Conservation (phyloP, 192 early-diverging fungal species). For the Linderina pennispora region DNA sequence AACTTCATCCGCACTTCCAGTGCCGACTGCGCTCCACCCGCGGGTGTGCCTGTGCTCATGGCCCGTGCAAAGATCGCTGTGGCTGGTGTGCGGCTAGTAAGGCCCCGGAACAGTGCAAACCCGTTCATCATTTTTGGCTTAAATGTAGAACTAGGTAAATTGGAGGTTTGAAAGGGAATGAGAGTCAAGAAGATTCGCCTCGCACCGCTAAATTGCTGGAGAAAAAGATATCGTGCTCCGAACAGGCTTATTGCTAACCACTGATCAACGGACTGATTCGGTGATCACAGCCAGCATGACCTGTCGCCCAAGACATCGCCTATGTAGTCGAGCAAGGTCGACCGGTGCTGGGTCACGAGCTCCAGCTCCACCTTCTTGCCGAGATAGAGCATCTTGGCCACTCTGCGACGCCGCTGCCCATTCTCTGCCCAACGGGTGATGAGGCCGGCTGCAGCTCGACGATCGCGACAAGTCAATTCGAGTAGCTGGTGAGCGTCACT, state of each 20-base stretch:
- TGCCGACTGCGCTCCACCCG: background rate
- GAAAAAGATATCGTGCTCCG: too few species aligned
- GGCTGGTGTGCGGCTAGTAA: background rate
- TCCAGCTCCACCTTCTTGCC: conserved; percentile 43
- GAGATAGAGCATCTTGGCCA: conserved; percentile 27
- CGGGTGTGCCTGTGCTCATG: background rate
- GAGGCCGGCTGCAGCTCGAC: conserved; percentile 19
- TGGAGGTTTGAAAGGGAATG: too few species aligned
- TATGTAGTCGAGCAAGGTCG: conserved; percentile 18
- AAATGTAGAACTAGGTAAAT: too few species aligned
- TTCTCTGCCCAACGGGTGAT: conserved; percentile 11
- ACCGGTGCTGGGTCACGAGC: conserved; percentile 18
- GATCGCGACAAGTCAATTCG: conserved; percentile 28
- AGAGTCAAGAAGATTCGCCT: too few species aligned
- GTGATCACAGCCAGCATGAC: too few species aligned
- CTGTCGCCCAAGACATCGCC: too few species aligned
- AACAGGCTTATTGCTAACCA: too few species aligned
- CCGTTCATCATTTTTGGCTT: too few species aligned
- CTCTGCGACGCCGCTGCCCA: conserved; percentile 10
- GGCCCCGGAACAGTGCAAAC: background rate
- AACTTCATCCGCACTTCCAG: conserved; percentile 8
- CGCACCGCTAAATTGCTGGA: too few species aligned
- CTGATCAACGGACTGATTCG: too few species aligned
- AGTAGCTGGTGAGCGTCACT: conserved; percentile 7
- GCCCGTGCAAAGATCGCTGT: background rate